Evolutionary conservation across 306 rosid species (phyloP).

Genomic region (Luffa acutangula): DNA sequence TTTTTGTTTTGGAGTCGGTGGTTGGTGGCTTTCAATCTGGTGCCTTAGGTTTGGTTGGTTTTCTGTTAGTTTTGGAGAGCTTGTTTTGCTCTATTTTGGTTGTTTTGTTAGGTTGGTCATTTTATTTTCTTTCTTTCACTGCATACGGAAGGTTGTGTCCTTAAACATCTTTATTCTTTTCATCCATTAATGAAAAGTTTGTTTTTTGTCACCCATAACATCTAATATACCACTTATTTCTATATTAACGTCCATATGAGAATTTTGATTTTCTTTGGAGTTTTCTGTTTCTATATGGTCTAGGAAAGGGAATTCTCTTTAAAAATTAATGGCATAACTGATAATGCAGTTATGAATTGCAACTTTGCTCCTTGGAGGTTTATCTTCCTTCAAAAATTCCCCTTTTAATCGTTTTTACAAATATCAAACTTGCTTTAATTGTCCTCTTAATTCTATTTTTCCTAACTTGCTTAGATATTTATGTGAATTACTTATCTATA

Average conservation of each 20-base stretch:
- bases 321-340: neutral
- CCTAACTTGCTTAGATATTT: neutral
- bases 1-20: no score
- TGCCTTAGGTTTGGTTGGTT: no score
- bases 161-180: no score
- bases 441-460: neutral
- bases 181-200: neutral
- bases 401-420: neutral
- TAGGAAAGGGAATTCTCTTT: neutral
- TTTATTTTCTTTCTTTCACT: no score
- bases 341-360: neutral
- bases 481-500: slow-evolving; percentile 13
- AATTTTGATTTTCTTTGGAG: neutral
- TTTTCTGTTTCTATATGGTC: neutral
- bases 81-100: neutral
- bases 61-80: neutral
- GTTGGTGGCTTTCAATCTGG: no score
- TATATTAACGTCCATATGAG: neutral
- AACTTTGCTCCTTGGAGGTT: neutral
- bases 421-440: neutral
- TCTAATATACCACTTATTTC: neutral
- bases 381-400: neutral
- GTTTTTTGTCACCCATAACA: neutral
- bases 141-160: no score
- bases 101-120: neutral